These are phyloP conservation scores for Cucumis hystrix DNA, from an alignment of 306 rosid genomes.

Conservation along the genomic window DNA sequence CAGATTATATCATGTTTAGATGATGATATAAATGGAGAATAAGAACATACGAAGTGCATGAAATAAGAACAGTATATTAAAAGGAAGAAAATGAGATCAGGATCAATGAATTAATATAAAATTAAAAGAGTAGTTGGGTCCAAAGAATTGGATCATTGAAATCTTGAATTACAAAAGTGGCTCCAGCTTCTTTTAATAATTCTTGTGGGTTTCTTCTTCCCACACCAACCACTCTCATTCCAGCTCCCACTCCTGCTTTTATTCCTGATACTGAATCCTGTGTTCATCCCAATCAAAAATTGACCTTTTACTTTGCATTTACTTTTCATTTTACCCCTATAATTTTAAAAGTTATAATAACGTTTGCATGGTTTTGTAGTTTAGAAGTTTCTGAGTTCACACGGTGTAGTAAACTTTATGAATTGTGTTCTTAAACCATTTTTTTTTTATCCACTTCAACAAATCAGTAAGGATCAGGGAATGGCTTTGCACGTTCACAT, in stretches of 20 bases:
- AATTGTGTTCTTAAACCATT: no score
- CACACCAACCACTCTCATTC: constrained; percentile 31
- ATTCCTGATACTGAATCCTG: constrained; percentile 29
- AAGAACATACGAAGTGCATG: no score
- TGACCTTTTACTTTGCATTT: no score
- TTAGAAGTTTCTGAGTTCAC: no score
- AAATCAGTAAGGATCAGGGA: constrained; percentile 26
- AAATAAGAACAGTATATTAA: no score
- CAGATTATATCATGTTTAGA: background rate
- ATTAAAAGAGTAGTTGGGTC: background rate
- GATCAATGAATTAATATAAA: background rate
- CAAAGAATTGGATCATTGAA: constrained; percentile 9
- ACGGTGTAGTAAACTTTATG: no score
- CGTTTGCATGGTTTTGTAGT: no score
- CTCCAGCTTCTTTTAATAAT: constrained; percentile 1
- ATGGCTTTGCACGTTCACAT: constrained; percentile 28
- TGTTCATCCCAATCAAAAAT: no score
- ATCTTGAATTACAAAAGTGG: constrained; percentile 9
- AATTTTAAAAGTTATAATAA: no score
- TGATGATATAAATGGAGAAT: no score
- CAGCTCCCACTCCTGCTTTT: constrained; percentile 32
- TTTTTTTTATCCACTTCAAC: no score
- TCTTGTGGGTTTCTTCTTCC: constrained; percentile 25
- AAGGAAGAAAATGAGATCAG: background rate
- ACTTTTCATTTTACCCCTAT: no score